Conservation (phyloP, 805 yeast species). For the Zygotorulaspora danielsina region DNA sequence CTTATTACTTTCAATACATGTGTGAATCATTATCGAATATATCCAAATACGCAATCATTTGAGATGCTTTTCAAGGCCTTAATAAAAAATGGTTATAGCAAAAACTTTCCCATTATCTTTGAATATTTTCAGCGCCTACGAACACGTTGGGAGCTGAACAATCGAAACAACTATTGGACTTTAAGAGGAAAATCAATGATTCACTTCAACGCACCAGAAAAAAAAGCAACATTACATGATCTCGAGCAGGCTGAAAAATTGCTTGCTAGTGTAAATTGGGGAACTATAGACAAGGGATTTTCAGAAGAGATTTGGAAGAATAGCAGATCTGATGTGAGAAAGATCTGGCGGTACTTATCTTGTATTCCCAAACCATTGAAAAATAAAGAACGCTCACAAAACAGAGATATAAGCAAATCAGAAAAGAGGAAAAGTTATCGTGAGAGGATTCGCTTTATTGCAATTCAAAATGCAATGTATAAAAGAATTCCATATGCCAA, state of each 20-base stretch:
- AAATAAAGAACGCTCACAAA: conserved; percentile 1
- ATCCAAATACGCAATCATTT: conserved; percentile 34
- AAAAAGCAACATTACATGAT: conserved; percentile 5
- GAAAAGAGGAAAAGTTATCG: conserved; percentile 19
- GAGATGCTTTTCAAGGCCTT: conserved; percentile 36
- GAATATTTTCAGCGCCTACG: conserved; percentile 22
- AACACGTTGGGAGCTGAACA: conserved; percentile 7
- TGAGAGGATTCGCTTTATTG: conserved; percentile 19
- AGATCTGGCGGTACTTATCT: conserved; percentile 22
- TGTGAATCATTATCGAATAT: conserved; percentile 21
- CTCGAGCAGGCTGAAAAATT: conserved; percentile 5
- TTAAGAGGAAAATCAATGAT: conserved; percentile 27
- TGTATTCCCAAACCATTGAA: conserved; percentile 19
- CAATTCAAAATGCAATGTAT: conserved; percentile 29
- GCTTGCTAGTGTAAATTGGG: conserved; percentile 11
- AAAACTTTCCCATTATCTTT: conserved; percentile 25
- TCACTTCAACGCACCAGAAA: conserved; percentile 20
- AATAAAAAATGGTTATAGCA: conserved; percentile 35
- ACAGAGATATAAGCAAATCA: background rate
- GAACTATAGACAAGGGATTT: conserved; percentile 8
- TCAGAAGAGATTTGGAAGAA: conserved; percentile 11
- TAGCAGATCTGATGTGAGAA: conserved; percentile 12
- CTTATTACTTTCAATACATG: conserved; percentile 36
- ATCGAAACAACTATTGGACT: conserved; percentile 24
- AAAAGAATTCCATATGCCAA: conserved; percentile 33